These are phyloP conservation scores for Leccinum variicolor DNA, from an alignment of 768 basidiomycete genomes.

Conservation along the genomic window DNA sequence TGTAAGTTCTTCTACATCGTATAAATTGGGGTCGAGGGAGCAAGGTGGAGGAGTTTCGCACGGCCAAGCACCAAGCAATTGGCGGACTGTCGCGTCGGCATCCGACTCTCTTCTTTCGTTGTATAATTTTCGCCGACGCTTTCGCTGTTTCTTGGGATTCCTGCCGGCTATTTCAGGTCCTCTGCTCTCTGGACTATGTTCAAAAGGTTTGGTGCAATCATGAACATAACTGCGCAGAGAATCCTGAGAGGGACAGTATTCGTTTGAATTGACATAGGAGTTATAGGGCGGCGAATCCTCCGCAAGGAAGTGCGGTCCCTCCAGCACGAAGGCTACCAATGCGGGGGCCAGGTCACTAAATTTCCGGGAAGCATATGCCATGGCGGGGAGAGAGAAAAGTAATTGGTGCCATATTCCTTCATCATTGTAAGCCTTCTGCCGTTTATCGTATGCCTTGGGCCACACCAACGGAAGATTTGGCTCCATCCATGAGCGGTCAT, in stretches of 20 bases:
- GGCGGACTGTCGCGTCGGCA: background rate
- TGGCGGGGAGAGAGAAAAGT: slow-evolving; percentile 31
- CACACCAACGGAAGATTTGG: slow-evolving; percentile 20
- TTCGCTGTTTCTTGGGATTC: background rate
- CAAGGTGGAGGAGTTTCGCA: too few relatives aligned
- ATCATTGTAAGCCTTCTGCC: slow-evolving; percentile 6
- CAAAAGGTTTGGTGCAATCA: background rate
- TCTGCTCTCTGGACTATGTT: slow-evolving; percentile 12
- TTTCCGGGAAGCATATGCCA: slow-evolving; percentile 26
- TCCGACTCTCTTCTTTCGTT: slow-evolving; percentile 4
- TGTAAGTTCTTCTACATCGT: slow-evolving; percentile 2
- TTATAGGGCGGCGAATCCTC: slow-evolving; percentile 15
- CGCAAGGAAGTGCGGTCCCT: slow-evolving; percentile 2
- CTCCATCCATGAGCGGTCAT: slow-evolving; percentile 28
- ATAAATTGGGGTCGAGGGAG: background rate
- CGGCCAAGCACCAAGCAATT: background rate
- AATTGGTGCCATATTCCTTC: slow-evolving; percentile 18
- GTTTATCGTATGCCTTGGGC: slow-evolving; percentile 27
- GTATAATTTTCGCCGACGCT: slow-evolving; percentile 7
- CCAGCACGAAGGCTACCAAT: slow-evolving; percentile 31
- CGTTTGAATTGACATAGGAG: slow-evolving; percentile 9
- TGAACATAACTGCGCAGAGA: background rate
- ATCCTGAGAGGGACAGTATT: background rate
- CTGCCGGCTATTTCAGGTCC: background rate
- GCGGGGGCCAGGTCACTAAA: slow-evolving; percentile 18